A percentile compares a stretch with the other conserved stretches of the same genome.
phyloP scores from a whole-genome alignment of 257 asterid genomes.

The Solanum pimpinellifolium region DNA sequence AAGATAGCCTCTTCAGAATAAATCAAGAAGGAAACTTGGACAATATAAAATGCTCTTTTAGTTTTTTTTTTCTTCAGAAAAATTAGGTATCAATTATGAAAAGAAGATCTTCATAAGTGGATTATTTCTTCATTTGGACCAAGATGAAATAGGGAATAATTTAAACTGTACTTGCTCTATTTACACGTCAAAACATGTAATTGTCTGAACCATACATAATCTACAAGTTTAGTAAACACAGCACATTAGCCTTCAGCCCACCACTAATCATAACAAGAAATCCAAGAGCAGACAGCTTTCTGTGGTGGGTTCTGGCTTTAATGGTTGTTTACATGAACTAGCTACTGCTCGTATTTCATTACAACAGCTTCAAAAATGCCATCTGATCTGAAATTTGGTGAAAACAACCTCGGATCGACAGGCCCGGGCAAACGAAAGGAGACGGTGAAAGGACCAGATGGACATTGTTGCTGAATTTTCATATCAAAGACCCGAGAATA shows the following conservation, averaged over 20 bases:
- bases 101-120: background rate
- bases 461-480: conserved; percentile 68
- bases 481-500: conserved; percentile 51
- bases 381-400: conserved; percentile 55
- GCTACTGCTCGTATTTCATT: conserved; percentile 24
- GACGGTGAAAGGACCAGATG: conserved; percentile 70
- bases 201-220: background rate
- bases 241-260: background rate
- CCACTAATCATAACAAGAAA: background rate
- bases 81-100: background rate
- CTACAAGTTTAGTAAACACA: background rate
- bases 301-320: background rate
- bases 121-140: background rate
- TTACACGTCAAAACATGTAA: background rate
- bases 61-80: background rate
- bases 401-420: conserved; percentile 63
- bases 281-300: background rate
- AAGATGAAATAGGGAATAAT: background rate
- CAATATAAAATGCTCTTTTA: background rate
- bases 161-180: background rate
- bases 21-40: background rate
- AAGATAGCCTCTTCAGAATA: background rate
- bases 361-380: conserved; percentile 78
- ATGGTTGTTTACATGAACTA: background rate
- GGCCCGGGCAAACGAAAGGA: conserved; percentile 76